A percentile compares a stretch with the other conserved stretches of the same genome.
Evolutionary conservation across 768 basidiomycete genomes (phyloP).

Genomic region (Suillus subluteus): DNA sequence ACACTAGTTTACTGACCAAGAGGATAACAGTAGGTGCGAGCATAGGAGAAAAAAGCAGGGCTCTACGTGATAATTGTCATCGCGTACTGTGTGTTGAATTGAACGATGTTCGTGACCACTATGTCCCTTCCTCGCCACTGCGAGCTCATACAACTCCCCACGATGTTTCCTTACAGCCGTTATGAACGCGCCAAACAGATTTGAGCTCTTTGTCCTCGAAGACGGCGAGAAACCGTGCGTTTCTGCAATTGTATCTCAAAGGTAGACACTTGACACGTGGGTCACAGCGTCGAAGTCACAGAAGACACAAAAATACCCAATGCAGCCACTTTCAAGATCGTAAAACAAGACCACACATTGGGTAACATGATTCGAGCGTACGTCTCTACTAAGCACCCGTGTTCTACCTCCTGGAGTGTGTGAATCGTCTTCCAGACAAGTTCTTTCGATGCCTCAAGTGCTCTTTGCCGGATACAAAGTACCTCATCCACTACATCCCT

Average conservation of each 20-base stretch:
- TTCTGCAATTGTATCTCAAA: slow-evolving; percentile 16
- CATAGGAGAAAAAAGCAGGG: not conserved
- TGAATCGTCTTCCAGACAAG: slow-evolving; percentile 61
- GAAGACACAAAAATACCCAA: slow-evolving; percentile 99
- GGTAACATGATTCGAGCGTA: slow-evolving; percentile 97
- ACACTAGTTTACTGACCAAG: not conserved
- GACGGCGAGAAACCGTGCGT: slow-evolving; percentile 95
- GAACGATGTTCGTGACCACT: slow-evolving; percentile 7
- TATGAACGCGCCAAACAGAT: slow-evolving; percentile 96
- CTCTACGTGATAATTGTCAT: not conserved
- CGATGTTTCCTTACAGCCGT: slow-evolving; percentile 5
- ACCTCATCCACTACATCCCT: slow-evolving; percentile 93
- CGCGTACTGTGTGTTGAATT: slow-evolving; percentile 10
- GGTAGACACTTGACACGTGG: slow-evolving; percentile 12
- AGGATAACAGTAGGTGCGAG: not conserved
- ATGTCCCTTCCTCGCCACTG: not conserved
- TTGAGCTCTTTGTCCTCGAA: slow-evolving; percentile 88
- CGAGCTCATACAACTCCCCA: slow-evolving; percentile 1
- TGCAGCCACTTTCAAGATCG: slow-evolving; percentile 91
- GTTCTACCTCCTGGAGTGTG: slow-evolving; percentile 19
- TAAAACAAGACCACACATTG: slow-evolving; percentile 97
- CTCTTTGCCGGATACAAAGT: slow-evolving; percentile 98
- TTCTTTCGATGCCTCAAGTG: slow-evolving; percentile 83
- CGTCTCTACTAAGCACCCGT: slow-evolving; percentile 31
- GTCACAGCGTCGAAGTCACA: slow-evolving; percentile 78